Evolutionary conservation across 2,329 filamentous ascomycete species (phyloP), one percentile per base, ranked within the genome.

Genomic region (Chaetomiaceae sp.): DNA sequence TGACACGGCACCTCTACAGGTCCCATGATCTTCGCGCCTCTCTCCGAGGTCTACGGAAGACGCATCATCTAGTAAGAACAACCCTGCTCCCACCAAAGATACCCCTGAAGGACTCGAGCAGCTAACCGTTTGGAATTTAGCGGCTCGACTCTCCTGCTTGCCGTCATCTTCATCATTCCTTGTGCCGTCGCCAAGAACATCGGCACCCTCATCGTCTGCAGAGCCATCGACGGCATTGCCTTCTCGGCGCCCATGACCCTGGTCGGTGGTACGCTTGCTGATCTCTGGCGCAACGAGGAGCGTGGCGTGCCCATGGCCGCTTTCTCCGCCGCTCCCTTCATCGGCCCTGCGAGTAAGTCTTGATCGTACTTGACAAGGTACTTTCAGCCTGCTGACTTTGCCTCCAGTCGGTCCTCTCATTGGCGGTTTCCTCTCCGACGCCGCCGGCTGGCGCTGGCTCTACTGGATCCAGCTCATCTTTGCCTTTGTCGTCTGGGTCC

Each of bases 381-480:
- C 9, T 12, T 12, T 16, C 21, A 20, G 19, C 21, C 10, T 30
- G 12, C 53, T 60, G 51, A 63, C 51, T 7, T 14, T 17, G 10
- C 4, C 25, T 7, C 14, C 38, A 74, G 71, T 87, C 57, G 86
- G 86, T 54, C 86, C 86, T 7, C 75, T 95, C 1, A 77, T 85
- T 6, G 90, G 89, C 58, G 89, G 88, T 10, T 95, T 83, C 64
- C 73, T 93, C 1, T 77, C 78, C 7, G 85, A 90, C 59, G 79
- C 78, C 0, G 69, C 74, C 0, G 85, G 85, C 33, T 93, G 89
- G 89, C 73, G 88, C 58, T 93, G 87, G 87, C 73, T 93, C 0
- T 93, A 93, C 72, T 92, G 87, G 85, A 80, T 95, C 59, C 88
- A 92, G 63, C 73, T 93, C 10, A 95, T 95, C 62, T 65, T 93